Conservation (phyloP, 208 protist species). For the Vickermania ingenoplastis region DNA sequence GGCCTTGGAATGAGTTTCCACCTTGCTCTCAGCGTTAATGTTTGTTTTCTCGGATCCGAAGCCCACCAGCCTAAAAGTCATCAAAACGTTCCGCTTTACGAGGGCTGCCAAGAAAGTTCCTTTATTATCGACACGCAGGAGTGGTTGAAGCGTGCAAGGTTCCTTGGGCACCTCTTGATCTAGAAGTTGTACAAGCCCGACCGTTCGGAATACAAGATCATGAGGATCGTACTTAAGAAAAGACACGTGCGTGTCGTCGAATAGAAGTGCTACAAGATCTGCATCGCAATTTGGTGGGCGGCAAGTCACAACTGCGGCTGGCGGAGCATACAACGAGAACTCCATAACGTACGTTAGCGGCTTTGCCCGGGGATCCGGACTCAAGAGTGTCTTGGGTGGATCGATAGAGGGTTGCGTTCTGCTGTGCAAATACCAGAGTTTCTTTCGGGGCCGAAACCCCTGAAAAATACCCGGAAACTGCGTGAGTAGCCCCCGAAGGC, state of each 20-base stretch:
- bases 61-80: constrained; percentile 56
- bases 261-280: constrained; percentile 62
- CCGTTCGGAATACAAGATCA: constrained; percentile 43
- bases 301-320: constrained; percentile 33
- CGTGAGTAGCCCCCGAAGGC: constrained; percentile 62
- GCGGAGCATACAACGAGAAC: constrained; percentile 51
- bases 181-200: constrained; percentile 73
- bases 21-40: constrained; percentile 6
- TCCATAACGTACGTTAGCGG: constrained; percentile 29
- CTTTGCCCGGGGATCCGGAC: background rate
- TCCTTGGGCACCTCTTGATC: constrained; percentile 40
- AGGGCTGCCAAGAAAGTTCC: constrained; percentile 57
- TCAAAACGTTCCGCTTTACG: constrained; percentile 32
- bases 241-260: constrained; percentile 82
- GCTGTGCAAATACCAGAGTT: constrained; percentile 57
- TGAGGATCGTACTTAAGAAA: constrained; percentile 66
- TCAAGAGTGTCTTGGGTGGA: background rate
- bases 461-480: constrained; percentile 60
- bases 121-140: constrained; percentile 66
- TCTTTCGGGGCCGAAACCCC: constrained; percentile 14
- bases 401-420: constrained; percentile 62
- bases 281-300: constrained; percentile 33
- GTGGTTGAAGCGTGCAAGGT: constrained; percentile 26
- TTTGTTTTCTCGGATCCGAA: constrained; percentile 14
- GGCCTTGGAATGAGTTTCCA: background rate